These are phyloP conservation scores for Trichophyton verrucosum DNA, from an alignment of 2,329 filamentous ascomycete species.

Conservation along the genomic window DNA sequence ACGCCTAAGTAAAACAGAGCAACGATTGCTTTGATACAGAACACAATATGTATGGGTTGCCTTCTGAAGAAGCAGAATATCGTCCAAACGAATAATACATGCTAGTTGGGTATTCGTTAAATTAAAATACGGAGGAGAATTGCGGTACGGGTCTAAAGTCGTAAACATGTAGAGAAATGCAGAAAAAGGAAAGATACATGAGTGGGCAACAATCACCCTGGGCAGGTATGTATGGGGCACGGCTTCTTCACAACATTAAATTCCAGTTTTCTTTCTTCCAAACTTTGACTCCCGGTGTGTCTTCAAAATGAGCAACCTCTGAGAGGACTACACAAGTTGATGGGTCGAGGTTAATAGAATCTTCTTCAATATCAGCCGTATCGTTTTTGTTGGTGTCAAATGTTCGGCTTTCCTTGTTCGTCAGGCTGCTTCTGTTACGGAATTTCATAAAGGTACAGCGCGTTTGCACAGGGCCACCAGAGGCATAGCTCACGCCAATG, in stretches of 20 bases:
- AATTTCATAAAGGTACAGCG: background rate
- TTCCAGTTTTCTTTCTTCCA: slow-evolving; percentile 18
- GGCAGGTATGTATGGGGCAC: background rate
- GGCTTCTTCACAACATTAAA: background rate
- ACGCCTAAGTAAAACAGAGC: no score
- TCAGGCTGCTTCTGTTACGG: background rate
- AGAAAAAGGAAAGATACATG: background rate
- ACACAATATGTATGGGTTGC: background rate
- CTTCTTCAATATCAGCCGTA: slow-evolving; percentile 4
- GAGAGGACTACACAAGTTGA: background rate
- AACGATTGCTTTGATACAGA: background rate
- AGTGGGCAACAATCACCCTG: background rate
- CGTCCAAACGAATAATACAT: background rate
- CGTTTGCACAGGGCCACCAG: slow-evolving; percentile 8
- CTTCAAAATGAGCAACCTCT: slow-evolving; percentile 10
- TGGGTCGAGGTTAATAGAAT: background rate
- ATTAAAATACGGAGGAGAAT: background rate
- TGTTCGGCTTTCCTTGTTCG: background rate
- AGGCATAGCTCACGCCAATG: slow-evolving; percentile 15
- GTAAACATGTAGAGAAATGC: background rate
- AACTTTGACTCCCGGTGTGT: slow-evolving; percentile 16
- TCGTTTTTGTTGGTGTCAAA: background rate
- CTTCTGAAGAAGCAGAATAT: background rate
- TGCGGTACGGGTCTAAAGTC: background rate
- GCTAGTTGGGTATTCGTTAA: background rate